Conservation (phyloP, 768 basidiomycete genomes). For the Kwoniella newhampshirensis region DNA sequence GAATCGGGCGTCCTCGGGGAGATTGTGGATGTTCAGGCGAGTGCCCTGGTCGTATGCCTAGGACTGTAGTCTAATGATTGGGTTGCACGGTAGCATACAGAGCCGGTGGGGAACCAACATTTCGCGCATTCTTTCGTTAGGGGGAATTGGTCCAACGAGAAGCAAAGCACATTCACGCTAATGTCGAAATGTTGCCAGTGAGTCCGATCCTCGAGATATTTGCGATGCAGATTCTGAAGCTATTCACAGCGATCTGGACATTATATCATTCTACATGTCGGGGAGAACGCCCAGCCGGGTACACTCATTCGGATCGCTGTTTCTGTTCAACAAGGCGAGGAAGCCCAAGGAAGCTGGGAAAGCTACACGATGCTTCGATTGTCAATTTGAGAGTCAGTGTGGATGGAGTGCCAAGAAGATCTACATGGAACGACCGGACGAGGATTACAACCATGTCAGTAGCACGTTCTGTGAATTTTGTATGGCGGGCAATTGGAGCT, state of each 20-base stretch:
- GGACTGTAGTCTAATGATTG: neutral
- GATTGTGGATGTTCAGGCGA: constrained; percentile 74
- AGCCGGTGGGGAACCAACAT: constrained; percentile 63
- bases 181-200: constrained; percentile 82
- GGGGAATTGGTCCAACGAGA: constrained; percentile 71
- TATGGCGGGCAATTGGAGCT: constrained; percentile 16
- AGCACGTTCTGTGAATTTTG: constrained; percentile 65
- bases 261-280: constrained; percentile 47
- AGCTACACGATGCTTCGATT: constrained; percentile 61
- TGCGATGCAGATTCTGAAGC: constrained; percentile 7
- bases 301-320: too few species aligned
- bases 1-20: constrained; percentile 69
- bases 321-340: too few species aligned
- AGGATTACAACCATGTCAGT: neutral
- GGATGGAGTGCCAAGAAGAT: constrained; percentile 68
- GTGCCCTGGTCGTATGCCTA: constrained; percentile 66
- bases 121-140: constrained; percentile 86
- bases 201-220: constrained; percentile 55
- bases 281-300: too few species aligned
- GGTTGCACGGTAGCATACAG: neutral
- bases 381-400: constrained; percentile 71
- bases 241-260: constrained; percentile 69
- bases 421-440: constrained; percentile 70
- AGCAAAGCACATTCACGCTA: constrained; percentile 70
- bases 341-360: constrained; percentile 40